Evolutionary conservation across 164 flowering plant genomes (phyloP).

Genomic region (Vitis amurensis): DNA sequence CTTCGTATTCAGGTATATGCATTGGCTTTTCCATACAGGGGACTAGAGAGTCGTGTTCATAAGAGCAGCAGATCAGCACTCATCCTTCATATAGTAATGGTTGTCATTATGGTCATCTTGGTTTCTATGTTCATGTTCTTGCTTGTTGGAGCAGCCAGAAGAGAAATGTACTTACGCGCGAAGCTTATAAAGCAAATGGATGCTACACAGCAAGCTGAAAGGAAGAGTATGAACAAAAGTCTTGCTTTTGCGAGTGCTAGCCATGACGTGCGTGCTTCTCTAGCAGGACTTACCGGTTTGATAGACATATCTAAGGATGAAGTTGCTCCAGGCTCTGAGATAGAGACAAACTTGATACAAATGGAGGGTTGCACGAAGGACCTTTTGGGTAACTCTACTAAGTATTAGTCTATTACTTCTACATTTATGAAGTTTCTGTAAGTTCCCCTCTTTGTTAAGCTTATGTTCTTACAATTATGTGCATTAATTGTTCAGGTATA

Average conservation of each 20-base stretch:
- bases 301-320: conserved; percentile 35
- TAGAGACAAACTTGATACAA: conserved; percentile 39
- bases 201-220: conserved; percentile 81
- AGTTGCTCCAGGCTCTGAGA: conserved; percentile 35
- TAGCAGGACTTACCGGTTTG: conserved; percentile 62
- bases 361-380: conserved; percentile 51
- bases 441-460: no score
- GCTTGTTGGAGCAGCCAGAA: conserved; percentile 29
- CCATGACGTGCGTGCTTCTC: conserved; percentile 75
- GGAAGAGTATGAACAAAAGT: conserved; percentile 76
- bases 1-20: conserved; percentile 35
- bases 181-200: conserved; percentile 71
- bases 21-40: conserved; percentile 32
- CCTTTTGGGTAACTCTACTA: conserved; percentile 46
- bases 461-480: background rate
- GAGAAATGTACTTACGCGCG: conserved; percentile 45
- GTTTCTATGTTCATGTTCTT: conserved; percentile 25
- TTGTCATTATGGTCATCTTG: conserved; percentile 22
- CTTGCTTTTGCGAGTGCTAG: conserved; percentile 71
- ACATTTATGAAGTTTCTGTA: no score
- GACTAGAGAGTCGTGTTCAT: conserved; percentile 22
- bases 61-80: conserved; percentile 16
- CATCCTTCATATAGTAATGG: conserved; percentile 26
- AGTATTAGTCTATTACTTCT: background rate
- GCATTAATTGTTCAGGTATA: conserved; percentile 43